Evolutionary conservation across 495 filamentous ascomycete genomes (phyloP), one percentile per base, ranked within the genome.

Genomic region (Penicillium taxi): DNA sequence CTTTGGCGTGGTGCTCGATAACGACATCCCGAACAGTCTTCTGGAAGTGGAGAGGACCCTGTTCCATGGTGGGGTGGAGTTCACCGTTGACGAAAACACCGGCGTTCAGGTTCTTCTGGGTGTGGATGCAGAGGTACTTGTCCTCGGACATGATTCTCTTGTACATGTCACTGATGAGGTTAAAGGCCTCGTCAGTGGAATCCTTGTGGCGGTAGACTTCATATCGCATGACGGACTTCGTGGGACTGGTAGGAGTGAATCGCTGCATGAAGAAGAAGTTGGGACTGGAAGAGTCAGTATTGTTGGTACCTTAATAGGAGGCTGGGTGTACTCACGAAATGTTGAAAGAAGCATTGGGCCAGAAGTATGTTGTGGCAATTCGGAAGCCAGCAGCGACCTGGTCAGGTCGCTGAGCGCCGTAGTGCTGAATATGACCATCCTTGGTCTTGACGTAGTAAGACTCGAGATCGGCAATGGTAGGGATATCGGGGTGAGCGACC

Each of bases 261-360:
- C 64, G 52, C 45, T 67, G 64, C 35, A 69, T 65, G 51, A 62
- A 70, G 53, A 69, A 71, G 58, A 69, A 68, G 45, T 70, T 56
- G 6, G 58, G 54, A 16, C 63, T 71, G 31, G 21, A 33, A 5
- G 7, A 13, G 43, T 62, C 46, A 42, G 44, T 22, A n/a, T 12
- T 18, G 8, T 23, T 32, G n/a, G n/a, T 23, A 19, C 1, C 9
- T 12, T 8, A 6, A 26, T 6, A 14, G 4, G 4, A 24, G 6
- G 12, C n/a, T 21, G 26, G 18, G 22, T 13, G 14, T 6, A n/a
- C 66, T 62, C 49, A 67, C 63, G 63, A 61, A 41, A 66, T 44
- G 33, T 58, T 69, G 44, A 61, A 59, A 0, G 61, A 66, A 19
- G 58, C 59, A 32, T 64, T 69, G n/a, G 64, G 63, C 45, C 56